Evolutionary conservation across 495 filamentous ascomycete genomes (phyloP), one percentile per base, ranked within the genome.

Genomic region (Daldinia bambusicola): DNA sequence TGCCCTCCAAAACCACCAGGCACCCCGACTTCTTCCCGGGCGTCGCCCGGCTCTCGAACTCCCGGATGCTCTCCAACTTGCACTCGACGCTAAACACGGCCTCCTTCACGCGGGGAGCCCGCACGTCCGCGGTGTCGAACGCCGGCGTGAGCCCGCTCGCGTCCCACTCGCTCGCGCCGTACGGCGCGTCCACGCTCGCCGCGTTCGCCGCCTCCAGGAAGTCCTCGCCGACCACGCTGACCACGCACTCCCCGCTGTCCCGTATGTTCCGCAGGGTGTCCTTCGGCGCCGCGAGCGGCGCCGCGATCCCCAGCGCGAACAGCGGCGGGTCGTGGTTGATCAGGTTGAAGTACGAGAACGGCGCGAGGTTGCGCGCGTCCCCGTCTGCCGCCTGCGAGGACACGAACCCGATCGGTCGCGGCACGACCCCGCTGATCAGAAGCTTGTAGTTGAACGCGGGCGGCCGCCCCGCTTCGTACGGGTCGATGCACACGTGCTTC

Each of bases 301-400:
- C 82, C 0, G 86, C 84, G 76, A 93, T 91, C 6, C 95, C 93
- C 16, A 98, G 80, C n/a, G 85, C 84, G 80, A 98, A 96, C 31
- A 97, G 82, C 0, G 95, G 95, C 2, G 95, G 95, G 77, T 98
- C 95, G 76, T 96, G 93, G 74, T 89, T 89, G 70, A 97, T 86
- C 9, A 98, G 76, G 65, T 93, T 87, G 67, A 93, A 90, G 82
- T 95, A 97, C 69, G 86, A 90, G 82, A 94, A 97, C 0, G 94
- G 94, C 1, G 95, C 91, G 5, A 98, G 85, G 79, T 98, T 98
- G 16, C 74, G 70, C 9, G 30, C 32, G 14, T 3, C 84, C 84
- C 67, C 80, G 45, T 85, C 83, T 22, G 78, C 64, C 8, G 82
- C 81, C 59, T 77, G 70, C 30, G 87, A 85, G 0, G 83, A 86